Percentiles rank a stretch among this genome's conserved stretches.
phyloP scores from a whole-genome alignment of 345 rosid species.

The Populus euphratica region DNA sequence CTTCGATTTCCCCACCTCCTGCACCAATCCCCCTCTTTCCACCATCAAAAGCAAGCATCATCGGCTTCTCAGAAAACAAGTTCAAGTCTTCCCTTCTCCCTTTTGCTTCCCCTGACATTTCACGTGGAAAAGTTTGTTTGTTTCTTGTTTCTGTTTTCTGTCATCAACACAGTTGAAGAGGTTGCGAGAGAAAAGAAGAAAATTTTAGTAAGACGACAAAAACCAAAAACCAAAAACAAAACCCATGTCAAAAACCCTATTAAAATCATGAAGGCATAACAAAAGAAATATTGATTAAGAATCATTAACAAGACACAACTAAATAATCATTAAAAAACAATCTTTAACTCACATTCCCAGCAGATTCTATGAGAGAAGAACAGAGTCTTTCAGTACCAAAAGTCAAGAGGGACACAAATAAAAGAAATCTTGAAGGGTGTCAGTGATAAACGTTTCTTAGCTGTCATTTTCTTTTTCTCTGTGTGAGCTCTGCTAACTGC shows the following conservation, averaged over 20 bases:
- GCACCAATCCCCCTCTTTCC: slow-evolving; percentile 18
- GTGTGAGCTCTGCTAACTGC: neutral
- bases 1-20: slow-evolving; percentile 40
- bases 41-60: slow-evolving; percentile 31
- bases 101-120: slow-evolving; percentile 37
- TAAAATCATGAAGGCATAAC: neutral
- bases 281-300: neutral
- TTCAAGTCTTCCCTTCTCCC: slow-evolving; percentile 49
- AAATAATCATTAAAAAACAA: neutral
- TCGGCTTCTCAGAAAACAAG: slow-evolving; percentile 56
- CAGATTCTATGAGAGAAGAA: neutral
- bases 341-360: neutral
- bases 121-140: slow-evolving; percentile 4
- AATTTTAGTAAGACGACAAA: neutral
- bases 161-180: slow-evolving; percentile 18
- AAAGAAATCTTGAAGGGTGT: neutral
- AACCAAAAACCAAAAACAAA: neutral
- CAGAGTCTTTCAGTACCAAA: neutral
- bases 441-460: neutral
- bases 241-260: slow-evolving; percentile 10
- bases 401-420: neutral
- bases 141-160: slow-evolving; percentile 32
- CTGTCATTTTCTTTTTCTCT: neutral
- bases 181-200: neutral
- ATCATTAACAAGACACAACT: neutral